A percentile compares a stretch with the other conserved stretches of the same genome.
Conservation (phyloP, 1,139 yeast species). For the Hyphopichia burtonii region DNA sequence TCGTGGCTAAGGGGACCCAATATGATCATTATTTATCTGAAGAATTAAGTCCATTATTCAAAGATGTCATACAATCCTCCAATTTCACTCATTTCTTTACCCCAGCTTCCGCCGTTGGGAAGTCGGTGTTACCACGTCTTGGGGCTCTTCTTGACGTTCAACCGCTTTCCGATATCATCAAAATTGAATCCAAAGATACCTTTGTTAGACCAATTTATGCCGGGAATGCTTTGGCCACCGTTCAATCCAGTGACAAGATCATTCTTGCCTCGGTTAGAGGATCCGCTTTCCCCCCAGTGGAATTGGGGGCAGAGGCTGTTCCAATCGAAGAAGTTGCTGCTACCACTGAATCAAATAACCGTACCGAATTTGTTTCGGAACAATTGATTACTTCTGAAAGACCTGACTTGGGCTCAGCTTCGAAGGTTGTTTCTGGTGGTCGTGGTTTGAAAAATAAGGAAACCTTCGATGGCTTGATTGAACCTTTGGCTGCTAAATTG, state of each 20-base stretch:
- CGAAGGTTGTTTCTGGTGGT: constrained; percentile 85
- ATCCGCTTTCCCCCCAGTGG: constrained; percentile 74
- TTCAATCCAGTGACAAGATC: constrained; percentile 64
- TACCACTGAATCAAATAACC: constrained; percentile 30
- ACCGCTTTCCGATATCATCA: constrained; percentile 80
- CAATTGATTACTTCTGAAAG: constrained; percentile 75
- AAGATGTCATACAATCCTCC: constrained; percentile 41
- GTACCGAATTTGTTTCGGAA: constrained; percentile 66
- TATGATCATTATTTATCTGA: constrained; percentile 66
- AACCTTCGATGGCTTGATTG: constrained; percentile 72
- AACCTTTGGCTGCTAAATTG: constrained; percentile 81
- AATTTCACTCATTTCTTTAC: constrained; percentile 68
- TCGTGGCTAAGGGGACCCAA: constrained; percentile 49
- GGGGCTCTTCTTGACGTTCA: constrained; percentile 85
- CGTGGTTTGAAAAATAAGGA: constrained; percentile 91
- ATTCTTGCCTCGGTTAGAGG: constrained; percentile 77
- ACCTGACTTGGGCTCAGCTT: constrained; percentile 87
- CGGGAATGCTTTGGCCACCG: constrained; percentile 88
- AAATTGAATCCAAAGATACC: constrained; percentile 64
- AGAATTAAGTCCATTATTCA: constrained; percentile 58
- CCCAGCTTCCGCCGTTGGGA: constrained; percentile 85
- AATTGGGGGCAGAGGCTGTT: constrained; percentile 33
- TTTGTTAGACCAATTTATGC: constrained; percentile 95
- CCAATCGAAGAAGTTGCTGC: constrained; percentile 50
- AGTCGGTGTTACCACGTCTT: constrained; percentile 80